These are phyloP conservation scores for Oryza meyeriana DNA, from an alignment of 176 grass and related monocot species.

Conservation along the genomic window DNA sequence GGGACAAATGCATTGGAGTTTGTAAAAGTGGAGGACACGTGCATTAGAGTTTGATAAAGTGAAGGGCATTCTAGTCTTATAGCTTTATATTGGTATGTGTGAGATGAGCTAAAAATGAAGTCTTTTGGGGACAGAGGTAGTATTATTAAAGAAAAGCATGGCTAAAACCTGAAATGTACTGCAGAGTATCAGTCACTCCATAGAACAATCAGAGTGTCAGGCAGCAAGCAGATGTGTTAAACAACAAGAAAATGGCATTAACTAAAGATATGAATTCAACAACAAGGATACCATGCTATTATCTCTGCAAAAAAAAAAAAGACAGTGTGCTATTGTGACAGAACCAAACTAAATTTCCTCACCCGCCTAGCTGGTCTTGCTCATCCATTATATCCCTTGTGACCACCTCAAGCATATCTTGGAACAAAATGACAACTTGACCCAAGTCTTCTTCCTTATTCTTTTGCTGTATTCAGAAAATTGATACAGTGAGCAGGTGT, in stretches of 20 bases:
- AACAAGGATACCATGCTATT: neutral
- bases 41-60: too few species aligned
- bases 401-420: slow-evolving; percentile 99
- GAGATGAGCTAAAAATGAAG: too few species aligned
- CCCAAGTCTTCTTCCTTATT: slow-evolving; percentile 76
- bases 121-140: too few species aligned
- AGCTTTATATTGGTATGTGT: too few species aligned
- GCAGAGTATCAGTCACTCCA: neutral
- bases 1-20: too few species aligned
- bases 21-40: too few species aligned
- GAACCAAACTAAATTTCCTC: slow-evolving; percentile 30
- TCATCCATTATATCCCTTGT: slow-evolving; percentile 98
- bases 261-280: slow-evolving; percentile 10
- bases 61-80: too few species aligned
- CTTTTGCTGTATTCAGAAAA: slow-evolving; percentile 60
- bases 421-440: slow-evolving; percentile 91
- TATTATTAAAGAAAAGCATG: neutral
- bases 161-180: neutral
- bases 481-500: slow-evolving; percentile 20
- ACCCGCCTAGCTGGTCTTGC: slow-evolving; percentile 59
- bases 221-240: neutral
- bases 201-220: neutral
- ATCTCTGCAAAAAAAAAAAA: neutral
- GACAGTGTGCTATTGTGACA: neutral
- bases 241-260: neutral